Percentiles rank a stretch among this genome's conserved stretches.
Evolutionary conservation across 2,329 filamentous ascomycete genomes (phyloP).

Genomic region (Curvularia verruculosa): DNA sequence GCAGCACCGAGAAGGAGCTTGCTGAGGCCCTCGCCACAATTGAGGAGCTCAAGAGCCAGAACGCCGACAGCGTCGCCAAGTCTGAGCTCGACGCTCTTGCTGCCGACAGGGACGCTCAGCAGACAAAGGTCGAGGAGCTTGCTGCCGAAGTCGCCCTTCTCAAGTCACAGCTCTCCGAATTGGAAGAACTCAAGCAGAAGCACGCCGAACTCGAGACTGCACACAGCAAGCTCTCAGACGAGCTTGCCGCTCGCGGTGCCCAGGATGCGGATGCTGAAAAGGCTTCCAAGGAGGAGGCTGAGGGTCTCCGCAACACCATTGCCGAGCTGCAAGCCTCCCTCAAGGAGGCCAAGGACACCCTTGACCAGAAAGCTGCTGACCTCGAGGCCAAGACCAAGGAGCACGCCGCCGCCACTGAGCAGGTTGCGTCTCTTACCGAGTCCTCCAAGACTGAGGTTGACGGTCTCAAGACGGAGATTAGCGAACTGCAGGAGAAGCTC

Average conservation of each 20-base stretch:
- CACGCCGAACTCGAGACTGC: conserved; percentile 25
- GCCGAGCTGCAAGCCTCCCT: conserved; percentile 35
- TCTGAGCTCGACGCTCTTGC: conserved; percentile 36
- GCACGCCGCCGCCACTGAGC: conserved; percentile 19
- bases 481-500: conserved; percentile 33
- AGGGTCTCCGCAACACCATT: conserved; percentile 31
- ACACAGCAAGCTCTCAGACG: conserved; percentile 21
- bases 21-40: conserved; percentile 29
- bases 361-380: conserved; percentile 30
- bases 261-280: conserved; percentile 29
- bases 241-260: conserved; percentile 24
- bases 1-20: conserved; percentile 24
- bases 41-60: conserved; percentile 28
- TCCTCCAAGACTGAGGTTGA: conserved; percentile 33
- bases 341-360: conserved; percentile 24
- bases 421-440: conserved; percentile 23
- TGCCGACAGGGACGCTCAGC: conserved; percentile 30
- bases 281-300: conserved; percentile 28
- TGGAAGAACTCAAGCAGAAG: conserved; percentile 26
- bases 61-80: conserved; percentile 27
- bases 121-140: conserved; percentile 32
- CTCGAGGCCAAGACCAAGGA: conserved; percentile 30
- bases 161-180: conserved; percentile 31
- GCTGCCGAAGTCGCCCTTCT: conserved; percentile 29
- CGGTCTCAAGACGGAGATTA: conserved; percentile 30